Conservation (phyloP, 2,329 filamentous ascomycete genomes). For the Huntiella savannae region DNA sequence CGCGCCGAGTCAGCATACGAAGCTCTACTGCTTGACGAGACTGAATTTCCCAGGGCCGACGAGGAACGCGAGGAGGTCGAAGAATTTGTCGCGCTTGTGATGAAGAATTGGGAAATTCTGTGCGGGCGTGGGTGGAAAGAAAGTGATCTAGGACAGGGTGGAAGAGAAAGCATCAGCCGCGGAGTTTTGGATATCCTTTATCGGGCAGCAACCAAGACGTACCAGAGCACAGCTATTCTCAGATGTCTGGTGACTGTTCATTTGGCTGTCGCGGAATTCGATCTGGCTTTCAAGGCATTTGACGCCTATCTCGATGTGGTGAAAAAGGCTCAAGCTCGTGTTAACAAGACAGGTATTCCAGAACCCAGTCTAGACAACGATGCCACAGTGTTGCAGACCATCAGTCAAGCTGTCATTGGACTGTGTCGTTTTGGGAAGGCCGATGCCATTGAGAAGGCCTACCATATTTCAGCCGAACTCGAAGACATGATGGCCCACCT, state of each 20-base stretch:
- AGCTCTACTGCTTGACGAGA: conserved; percentile 55
- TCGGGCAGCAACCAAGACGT: conserved; percentile 77
- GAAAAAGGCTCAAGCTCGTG: conserved; percentile 63
- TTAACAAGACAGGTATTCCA: conserved; percentile 55
- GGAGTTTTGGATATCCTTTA: conserved; percentile 77
- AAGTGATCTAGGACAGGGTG: conserved; percentile 61
- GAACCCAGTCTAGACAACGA: conserved; percentile 64
- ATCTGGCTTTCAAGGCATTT: conserved; percentile 75
- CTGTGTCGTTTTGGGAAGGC: conserved; percentile 65
- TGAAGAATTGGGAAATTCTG: conserved; percentile 69
- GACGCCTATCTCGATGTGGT: conserved; percentile 84
- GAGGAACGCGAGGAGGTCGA: conserved; percentile 66
- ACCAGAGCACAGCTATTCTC: conserved; percentile 80
- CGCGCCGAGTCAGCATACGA: conserved; percentile 66
- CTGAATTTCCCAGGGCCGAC: conserved; percentile 67
- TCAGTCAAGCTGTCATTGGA: conserved; percentile 60
- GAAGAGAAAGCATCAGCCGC: conserved; percentile 54
- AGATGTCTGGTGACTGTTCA: conserved; percentile 78
- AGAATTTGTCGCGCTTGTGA: conserved; percentile 57
- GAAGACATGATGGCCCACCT: conserved; percentile 55
- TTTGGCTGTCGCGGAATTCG: conserved; percentile 73
- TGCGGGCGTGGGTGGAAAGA: conserved; percentile 67
- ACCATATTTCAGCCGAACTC: conserved; percentile 48
- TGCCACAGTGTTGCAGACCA: conserved; percentile 54
- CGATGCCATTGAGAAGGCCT: conserved; percentile 61